phyloP scores from a whole-genome alignment of 345 rosid species.

The Erodium maritimum region DNA sequence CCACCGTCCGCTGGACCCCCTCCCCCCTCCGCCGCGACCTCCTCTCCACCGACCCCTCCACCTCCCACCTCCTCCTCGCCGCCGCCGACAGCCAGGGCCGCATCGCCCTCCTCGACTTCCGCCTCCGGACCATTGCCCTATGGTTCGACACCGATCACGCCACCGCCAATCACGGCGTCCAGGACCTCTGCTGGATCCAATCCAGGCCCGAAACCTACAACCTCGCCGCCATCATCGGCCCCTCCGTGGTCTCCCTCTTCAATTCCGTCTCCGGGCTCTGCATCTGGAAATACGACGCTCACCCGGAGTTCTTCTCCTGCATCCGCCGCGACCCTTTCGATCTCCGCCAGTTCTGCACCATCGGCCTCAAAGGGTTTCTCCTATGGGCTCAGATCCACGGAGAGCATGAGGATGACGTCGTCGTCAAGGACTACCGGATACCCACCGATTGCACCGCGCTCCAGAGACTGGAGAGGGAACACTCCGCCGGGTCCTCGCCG shows the following conservation, averaged over 20 bases:
- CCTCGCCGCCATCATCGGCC: constrained; percentile 64
- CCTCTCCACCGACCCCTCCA: constrained; percentile 62
- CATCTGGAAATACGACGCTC: constrained; percentile 74
- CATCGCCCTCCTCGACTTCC: constrained; percentile 57
- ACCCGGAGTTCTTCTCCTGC: constrained; percentile 68
- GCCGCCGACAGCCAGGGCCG: constrained; percentile 96
- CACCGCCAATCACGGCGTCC: constrained; percentile 54
- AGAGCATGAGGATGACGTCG: constrained; percentile 52
- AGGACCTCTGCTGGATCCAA: constrained; percentile 79
- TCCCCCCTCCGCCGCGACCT: constrained; percentile 66
- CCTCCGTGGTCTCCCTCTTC: constrained; percentile 57
- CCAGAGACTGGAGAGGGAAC: constrained; percentile 59
- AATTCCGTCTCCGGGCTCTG: constrained; percentile 27
- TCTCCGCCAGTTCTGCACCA: constrained; percentile 66
- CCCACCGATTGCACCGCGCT: constrained; percentile 54
- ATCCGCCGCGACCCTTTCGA: constrained; percentile 83
- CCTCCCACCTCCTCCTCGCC: constrained; percentile 69
- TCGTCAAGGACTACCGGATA: constrained; percentile 50
- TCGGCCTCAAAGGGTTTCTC: constrained; percentile 67
- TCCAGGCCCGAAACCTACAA: constrained; percentile 37
- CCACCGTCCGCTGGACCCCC: constrained; percentile 84
- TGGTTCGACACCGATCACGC: constrained; percentile 21
- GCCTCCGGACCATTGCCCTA: too few relatives aligned
- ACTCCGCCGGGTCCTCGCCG: constrained; percentile 19
- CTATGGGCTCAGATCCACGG: constrained; percentile 66